Conservation (phyloP, 345 rosid species). For the Diplotaxis tenuifolia region DNA sequence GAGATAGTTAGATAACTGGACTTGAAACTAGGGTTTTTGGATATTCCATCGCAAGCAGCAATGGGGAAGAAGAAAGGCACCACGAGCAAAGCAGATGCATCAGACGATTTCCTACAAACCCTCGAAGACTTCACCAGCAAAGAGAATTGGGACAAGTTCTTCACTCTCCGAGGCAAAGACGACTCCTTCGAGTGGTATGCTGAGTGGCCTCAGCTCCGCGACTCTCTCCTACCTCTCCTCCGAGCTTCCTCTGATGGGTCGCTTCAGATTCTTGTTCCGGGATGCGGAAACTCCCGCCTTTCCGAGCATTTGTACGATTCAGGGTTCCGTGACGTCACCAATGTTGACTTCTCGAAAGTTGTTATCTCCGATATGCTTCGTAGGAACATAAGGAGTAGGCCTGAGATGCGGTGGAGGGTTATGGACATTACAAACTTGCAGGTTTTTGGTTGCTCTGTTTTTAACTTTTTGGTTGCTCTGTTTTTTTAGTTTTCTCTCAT, state of each 20-base stretch:
- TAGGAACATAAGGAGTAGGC: conserved; percentile 71
- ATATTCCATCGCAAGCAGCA: not conserved
- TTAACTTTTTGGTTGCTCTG: conserved; percentile 8
- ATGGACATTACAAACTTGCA: conserved; percentile 89
- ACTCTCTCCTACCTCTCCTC: conserved; percentile 58
- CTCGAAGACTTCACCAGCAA: conserved; percentile 93
- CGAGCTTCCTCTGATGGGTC: conserved; percentile 26
- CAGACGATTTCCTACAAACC: conserved; percentile 52
- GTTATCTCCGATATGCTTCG: conserved; percentile 89
- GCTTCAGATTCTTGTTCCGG: conserved; percentile 76
- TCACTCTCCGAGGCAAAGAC: conserved; percentile 70
- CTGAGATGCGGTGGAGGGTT: conserved; percentile 84
- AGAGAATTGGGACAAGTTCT: conserved; percentile 95
- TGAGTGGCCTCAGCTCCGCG: conserved; percentile 84
- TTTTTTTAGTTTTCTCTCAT: not conserved
- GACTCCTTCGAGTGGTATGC: conserved; percentile 98
- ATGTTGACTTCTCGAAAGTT: conserved; percentile 85
- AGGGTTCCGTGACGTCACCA: conserved; percentile 66
- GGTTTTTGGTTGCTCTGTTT: conserved; percentile 37
- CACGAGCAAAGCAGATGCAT: conserved; percentile 33
- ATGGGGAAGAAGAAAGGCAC: conserved; percentile 66
- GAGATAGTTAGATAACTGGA: not conserved
- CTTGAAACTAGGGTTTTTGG: conserved; percentile 28
- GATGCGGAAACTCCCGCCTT: conserved; percentile 84
- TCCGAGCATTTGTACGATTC: conserved; percentile 85